Conservation (phyloP, 1,284 basidiomycete genomes). For the Sanghuangporus weigelae region DNA sequence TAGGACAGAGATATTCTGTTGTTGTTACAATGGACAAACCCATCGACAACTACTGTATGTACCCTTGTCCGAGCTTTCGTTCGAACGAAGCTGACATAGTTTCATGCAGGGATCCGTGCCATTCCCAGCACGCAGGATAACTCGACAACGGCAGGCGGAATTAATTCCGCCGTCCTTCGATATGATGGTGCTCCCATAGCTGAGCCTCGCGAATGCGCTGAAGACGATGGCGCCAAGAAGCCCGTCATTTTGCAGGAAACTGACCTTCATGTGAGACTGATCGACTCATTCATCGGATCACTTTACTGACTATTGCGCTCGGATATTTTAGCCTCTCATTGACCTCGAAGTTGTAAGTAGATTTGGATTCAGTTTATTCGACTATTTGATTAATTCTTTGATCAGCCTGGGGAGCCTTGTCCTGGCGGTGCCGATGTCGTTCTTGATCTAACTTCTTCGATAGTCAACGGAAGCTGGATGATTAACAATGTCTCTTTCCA, state of each 20-base stretch:
- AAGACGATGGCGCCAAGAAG: neutral
- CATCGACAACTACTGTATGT: conserved; percentile 36
- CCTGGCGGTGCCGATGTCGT: conserved; percentile 27
- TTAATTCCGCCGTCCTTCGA: conserved; percentile 36
- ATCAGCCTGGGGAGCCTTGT: conserved; percentile 23
- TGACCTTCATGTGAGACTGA: conserved; percentile 25
- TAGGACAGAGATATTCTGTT: conserved; percentile 35
- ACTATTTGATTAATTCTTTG: neutral
- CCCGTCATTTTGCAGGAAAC: conserved; percentile 26
- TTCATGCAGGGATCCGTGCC: conserved; percentile 27
- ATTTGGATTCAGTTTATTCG: neutral
- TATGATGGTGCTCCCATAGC: conserved; percentile 24
- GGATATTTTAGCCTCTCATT: conserved; percentile 22
- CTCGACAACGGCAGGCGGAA: conserved; percentile 24
- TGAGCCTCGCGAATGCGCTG: conserved; percentile 2
- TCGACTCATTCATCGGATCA: neutral
- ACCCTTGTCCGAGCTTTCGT: neutral
- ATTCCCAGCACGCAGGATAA: conserved; percentile 22
- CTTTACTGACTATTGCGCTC: neutral
- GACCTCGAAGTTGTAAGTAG: conserved; percentile 25
- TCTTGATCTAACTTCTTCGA: conserved; percentile 22
- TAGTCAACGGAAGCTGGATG: conserved; percentile 7
- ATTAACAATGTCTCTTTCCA: conserved; percentile 1
- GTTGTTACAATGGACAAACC: conserved; percentile 31
- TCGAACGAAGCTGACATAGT: neutral